These are phyloP conservation scores for Picea sitchensis DNA, from an alignment of 75 land plant species.

Conservation along the genomic window DNA sequence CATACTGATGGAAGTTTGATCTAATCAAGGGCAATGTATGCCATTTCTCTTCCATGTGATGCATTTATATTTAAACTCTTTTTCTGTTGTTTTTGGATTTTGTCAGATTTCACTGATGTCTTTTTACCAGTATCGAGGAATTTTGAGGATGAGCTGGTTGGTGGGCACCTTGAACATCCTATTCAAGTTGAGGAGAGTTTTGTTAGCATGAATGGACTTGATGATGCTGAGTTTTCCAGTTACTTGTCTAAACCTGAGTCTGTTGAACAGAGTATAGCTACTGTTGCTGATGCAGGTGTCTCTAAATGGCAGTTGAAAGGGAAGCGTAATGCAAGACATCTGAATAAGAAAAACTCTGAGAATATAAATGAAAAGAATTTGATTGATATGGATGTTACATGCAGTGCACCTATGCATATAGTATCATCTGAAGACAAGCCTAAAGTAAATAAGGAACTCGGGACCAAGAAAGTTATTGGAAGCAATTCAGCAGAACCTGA, in stretches of 20 bases:
- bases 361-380: constrained; percentile 12
- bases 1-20: not conserved
- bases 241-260: not conserved
- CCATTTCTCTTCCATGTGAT: not conserved
- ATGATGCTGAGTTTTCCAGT: not conserved
- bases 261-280: not conserved
- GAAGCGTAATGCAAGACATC: constrained; percentile 52
- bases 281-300: constrained; percentile 26
- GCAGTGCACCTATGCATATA: constrained; percentile 3
- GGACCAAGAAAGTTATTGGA: not conserved
- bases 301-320: constrained; percentile 79
- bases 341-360: constrained; percentile 31
- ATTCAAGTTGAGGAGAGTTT: not conserved
- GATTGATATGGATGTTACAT: constrained; percentile 4
- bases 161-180: not conserved
- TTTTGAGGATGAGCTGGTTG: not conserved
- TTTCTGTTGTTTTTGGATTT: not conserved
- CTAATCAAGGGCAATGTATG: not conserved
- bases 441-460: constrained; percentile 1
- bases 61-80: constrained; percentile 2
- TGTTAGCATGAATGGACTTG: not conserved
- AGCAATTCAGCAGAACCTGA: constrained; percentile 1
- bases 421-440: not conserved
- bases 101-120: not conserved
- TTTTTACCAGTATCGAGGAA: not conserved